Base-by-base conservation (phyloP, 2,329 filamentous ascomycete genomes). In the Trichoderma sp. region DNA sequence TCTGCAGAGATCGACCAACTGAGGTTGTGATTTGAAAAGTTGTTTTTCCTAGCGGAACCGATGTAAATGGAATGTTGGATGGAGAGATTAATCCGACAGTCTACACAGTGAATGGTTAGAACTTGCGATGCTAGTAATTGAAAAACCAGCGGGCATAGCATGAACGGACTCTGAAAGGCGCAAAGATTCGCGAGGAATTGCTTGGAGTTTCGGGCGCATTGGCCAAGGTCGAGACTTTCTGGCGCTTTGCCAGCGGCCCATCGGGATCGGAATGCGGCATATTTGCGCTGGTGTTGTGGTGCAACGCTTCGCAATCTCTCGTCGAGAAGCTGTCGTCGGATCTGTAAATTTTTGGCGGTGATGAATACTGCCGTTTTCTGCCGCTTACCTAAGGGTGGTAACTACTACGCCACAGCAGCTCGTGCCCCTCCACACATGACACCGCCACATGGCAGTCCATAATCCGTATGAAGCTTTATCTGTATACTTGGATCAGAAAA, bases 1-100 rank as follows among this genome's bases (percentile, higher is more conserved):
- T 99, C 81, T 99, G 96, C 58, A 99, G 86, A 70, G 91, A 93
- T 75, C 90, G 88, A 72, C 95, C 96, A 71, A 96, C 92, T 0
- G 93, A 98, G 35, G 96, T 99, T 40, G 96, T 98, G 80, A 99
- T 93, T 79, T 99, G 96, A 78, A 97, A 99, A 4, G 94, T 97
- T 0, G 93, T 95, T 81, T 97, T 97, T 69, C 96, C 96, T 19
- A 97, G 85, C 0, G 95, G 92, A 37, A 96, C 87, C 6, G 92
- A 91, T 2, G 95, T 94, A 77, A 99, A 98, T 0, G 96, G 95
- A 0, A 97, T 93, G 60, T 85, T 82, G 2, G 95, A 97, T 0
- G 96, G 93, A 5, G 96, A 97, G 2, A 99, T 93, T 37, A 99
- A 86, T 19, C 96, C 96, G 73, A 99, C 88, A 58, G 95, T 97